A percentile compares a stretch with the other conserved stretches of the same genome.
Conservation (phyloP, 2,329 filamentous ascomycete species). For the Cercospora sp. region DNA sequence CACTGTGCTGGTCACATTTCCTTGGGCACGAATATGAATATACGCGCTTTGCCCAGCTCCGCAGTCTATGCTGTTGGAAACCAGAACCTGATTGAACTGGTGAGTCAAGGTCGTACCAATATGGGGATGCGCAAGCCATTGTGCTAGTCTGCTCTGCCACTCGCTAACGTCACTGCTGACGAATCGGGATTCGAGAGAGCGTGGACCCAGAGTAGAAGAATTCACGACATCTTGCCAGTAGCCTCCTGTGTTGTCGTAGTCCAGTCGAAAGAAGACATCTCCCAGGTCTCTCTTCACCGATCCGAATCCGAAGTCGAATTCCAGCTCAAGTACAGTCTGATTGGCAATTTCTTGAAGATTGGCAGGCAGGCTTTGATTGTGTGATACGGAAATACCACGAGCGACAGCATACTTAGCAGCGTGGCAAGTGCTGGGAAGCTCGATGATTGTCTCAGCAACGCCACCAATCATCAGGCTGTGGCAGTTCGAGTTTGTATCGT, state of each 20-base stretch:
- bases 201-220: background rate
- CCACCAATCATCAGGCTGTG: background rate
- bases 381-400: background rate
- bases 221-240: conserved; percentile 7
- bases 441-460: background rate
- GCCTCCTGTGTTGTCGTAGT: background rate
- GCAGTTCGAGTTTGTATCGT: background rate
- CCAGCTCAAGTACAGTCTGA: background rate
- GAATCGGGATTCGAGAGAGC: background rate
- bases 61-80: background rate
- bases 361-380: background rate
- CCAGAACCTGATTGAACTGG: background rate
- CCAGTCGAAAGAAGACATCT: background rate
- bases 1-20: background rate
- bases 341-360: background rate
- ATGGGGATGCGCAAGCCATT: background rate
- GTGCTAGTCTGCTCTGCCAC: background rate
- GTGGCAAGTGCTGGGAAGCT: background rate
- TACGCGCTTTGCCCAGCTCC: background rate
- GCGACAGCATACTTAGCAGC: background rate
- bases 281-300: background rate
- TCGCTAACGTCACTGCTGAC: background rate
- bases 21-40: background rate
- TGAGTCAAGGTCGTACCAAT: background rate
- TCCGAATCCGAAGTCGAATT: background rate